A percentile compares a stretch with the other conserved stretches of the same genome.
Evolutionary conservation across 805 yeast species (phyloP).

Genomic region (Kluyveromyces dobzhanskii): DNA sequence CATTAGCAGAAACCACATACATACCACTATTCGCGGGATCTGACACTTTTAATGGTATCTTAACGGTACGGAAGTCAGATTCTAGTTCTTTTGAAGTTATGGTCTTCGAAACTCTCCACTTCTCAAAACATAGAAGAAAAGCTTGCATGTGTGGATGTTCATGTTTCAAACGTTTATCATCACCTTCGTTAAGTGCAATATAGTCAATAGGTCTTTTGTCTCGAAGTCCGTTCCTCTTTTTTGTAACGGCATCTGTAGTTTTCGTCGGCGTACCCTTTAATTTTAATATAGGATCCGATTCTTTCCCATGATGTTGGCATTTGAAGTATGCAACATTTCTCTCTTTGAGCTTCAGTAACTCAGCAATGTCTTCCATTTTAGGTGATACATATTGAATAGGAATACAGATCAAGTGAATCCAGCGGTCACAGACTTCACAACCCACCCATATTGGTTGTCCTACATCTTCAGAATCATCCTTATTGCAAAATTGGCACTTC

Average conservation of each 20-base stretch:
- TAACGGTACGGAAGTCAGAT: conserved; percentile 13
- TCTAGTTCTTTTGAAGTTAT: conserved; percentile 12
- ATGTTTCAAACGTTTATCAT: conserved; percentile 40
- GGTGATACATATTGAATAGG: conserved; percentile 9
- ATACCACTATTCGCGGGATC: conserved; percentile 20
- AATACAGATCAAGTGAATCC: conserved; percentile 16
- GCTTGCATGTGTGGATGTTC: conserved; percentile 49
- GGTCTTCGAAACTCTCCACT: conserved; percentile 12
- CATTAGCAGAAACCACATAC: conserved; percentile 11
- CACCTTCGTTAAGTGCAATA: conserved; percentile 71
- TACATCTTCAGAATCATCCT: conserved; percentile 1
- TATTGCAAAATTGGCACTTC: conserved; percentile 1
- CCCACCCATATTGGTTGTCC: conserved; percentile 13
- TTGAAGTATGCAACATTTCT: conserved; percentile 9
- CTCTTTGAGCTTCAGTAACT: conserved; percentile 3
- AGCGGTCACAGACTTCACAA: conserved; percentile 16
- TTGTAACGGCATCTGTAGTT: background rate
- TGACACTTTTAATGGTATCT: conserved; percentile 14
- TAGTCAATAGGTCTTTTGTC: conserved; percentile 57
- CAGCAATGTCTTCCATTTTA: conserved; percentile 5
- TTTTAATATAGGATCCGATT: conserved; percentile 2
- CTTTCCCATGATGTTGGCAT: conserved; percentile 10
- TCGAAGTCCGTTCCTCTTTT: conserved; percentile 46
- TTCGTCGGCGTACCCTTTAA: background rate
- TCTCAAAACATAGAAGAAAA: conserved; percentile 18